Conservation (phyloP, 495 filamentous ascomycete genomes). For the Alectoria sarmentosa region DNA sequence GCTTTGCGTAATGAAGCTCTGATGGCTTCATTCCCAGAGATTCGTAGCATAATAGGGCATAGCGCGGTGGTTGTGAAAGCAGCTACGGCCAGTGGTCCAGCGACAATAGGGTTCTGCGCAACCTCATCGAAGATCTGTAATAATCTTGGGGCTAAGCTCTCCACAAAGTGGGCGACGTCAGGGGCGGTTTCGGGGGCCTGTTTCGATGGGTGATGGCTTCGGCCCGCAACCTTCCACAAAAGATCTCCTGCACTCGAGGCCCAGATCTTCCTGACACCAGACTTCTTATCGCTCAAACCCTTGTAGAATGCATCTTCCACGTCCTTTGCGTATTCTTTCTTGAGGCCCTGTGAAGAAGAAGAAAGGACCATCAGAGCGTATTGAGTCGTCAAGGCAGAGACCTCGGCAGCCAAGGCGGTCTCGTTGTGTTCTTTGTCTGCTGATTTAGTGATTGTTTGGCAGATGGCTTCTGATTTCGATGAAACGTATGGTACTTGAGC, state of each 20-base stretch:
- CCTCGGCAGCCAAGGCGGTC: constrained; percentile 65
- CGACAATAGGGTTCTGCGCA: constrained; percentile 61
- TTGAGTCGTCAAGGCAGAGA: constrained; percentile 57
- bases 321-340: constrained; percentile 36
- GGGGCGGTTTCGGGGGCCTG: constrained; percentile 1
- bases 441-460: constrained; percentile 53
- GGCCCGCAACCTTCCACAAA: constrained; percentile 47
- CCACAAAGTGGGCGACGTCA: constrained; percentile 44
- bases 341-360: constrained; percentile 27
- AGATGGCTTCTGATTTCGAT: constrained; percentile 56
- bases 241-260: constrained; percentile 64
- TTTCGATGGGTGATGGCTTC: neutral
- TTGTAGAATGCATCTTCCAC: constrained; percentile 67
- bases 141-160: constrained; percentile 56
- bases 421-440: constrained; percentile 83
- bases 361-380: constrained; percentile 28
- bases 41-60: constrained; percentile 31
- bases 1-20: constrained; percentile 47
- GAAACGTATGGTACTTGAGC: constrained; percentile 49
- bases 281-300: constrained; percentile 76
- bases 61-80: constrained; percentile 69
- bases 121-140: constrained; percentile 72
- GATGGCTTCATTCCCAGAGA: constrained; percentile 27
- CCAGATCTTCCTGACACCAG: constrained; percentile 75
- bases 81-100: constrained; percentile 64